These are phyloP conservation scores for Sporormia fimetaria DNA, from an alignment of 495 filamentous ascomycete species.

Conservation along the genomic window DNA sequence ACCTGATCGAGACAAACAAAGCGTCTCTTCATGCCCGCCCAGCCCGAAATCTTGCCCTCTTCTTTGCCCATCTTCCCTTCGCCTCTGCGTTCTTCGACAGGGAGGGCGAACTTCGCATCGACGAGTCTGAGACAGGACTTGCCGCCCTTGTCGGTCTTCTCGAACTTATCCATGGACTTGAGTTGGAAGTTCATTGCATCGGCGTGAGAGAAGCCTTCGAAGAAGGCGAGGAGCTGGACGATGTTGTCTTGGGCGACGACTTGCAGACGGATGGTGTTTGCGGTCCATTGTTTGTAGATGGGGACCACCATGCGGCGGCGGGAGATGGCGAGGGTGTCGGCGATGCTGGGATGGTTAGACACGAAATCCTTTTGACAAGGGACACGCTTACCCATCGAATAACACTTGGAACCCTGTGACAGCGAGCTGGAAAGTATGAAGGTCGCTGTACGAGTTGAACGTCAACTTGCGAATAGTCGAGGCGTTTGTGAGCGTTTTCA, in stretches of 20 bases:
- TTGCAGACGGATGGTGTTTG: slow-evolving; percentile 60
- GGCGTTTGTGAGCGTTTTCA: slow-evolving; percentile 18
- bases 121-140: slow-evolving; percentile 61
- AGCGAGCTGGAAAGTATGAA: slow-evolving; percentile 65
- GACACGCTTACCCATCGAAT: slow-evolving; percentile 50
- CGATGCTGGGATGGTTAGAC: slow-evolving; percentile 37
- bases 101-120: slow-evolving; percentile 82
- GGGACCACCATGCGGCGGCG: slow-evolving; percentile 81
- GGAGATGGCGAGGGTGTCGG: slow-evolving; percentile 63
- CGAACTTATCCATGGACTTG: slow-evolving; percentile 68
- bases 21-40: slow-evolving; percentile 45
- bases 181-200: slow-evolving; percentile 78
- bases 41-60: slow-evolving; percentile 17
- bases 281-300: slow-evolving; percentile 84
- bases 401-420: slow-evolving; percentile 66
- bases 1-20: slow-evolving; percentile 77
- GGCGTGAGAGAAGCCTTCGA: slow-evolving; percentile 70
- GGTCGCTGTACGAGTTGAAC: slow-evolving; percentile 39
- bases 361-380: background rate
- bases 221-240: slow-evolving; percentile 68
- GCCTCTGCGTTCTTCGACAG: slow-evolving; percentile 30
- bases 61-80: slow-evolving; percentile 24
- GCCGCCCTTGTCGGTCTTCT: slow-evolving; percentile 53
- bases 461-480: slow-evolving; percentile 28
- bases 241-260: slow-evolving; percentile 62